These are phyloP conservation scores for Epichloe gansuensis DNA, from an alignment of 2,329 filamentous ascomycete genomes.

Conservation along the genomic window DNA sequence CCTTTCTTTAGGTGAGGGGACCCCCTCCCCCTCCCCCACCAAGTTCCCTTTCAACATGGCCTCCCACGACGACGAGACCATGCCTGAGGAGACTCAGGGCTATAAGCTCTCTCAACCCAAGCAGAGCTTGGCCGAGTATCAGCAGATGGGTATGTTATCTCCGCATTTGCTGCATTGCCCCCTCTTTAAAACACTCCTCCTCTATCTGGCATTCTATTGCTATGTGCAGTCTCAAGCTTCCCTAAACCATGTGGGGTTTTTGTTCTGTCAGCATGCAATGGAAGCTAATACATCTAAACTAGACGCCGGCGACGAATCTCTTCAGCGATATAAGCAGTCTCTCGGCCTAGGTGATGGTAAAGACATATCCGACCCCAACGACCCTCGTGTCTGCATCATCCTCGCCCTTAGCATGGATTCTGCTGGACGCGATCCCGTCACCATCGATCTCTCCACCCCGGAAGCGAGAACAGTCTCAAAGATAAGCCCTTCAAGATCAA, in stretches of 20 bases:
- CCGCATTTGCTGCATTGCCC: not conserved
- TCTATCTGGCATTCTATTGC: not conserved
- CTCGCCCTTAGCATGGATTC: constrained; percentile 80
- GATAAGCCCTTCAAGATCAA: constrained; percentile 95
- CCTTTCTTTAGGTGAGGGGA: not conserved
- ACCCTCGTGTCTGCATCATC: constrained; percentile 88
- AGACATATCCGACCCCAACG: constrained; percentile 62
- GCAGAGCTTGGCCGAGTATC: constrained; percentile 92
- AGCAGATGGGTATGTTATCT: constrained; percentile 66
- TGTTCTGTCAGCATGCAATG: not conserved
- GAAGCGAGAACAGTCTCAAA: constrained; percentile 67
- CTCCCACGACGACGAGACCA: constrained; percentile 64
- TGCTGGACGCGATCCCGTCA: constrained; percentile 69
- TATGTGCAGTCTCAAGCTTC: not conserved
- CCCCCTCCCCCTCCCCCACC: not conserved
- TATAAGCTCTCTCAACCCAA: constrained; percentile 96
- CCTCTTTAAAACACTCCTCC: not conserved
- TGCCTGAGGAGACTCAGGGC: constrained; percentile 79
- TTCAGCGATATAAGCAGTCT: constrained; percentile 95
- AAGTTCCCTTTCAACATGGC: constrained; percentile 36
- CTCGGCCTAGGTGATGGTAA: constrained; percentile 71
- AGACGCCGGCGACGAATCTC: constrained; percentile 74
- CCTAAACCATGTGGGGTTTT: not conserved
- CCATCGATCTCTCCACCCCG: constrained; percentile 71
- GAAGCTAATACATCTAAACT: not conserved